phyloP scores from a whole-genome alignment of 108 stramenopile species.

The Discostella stelligeroides region DNA sequence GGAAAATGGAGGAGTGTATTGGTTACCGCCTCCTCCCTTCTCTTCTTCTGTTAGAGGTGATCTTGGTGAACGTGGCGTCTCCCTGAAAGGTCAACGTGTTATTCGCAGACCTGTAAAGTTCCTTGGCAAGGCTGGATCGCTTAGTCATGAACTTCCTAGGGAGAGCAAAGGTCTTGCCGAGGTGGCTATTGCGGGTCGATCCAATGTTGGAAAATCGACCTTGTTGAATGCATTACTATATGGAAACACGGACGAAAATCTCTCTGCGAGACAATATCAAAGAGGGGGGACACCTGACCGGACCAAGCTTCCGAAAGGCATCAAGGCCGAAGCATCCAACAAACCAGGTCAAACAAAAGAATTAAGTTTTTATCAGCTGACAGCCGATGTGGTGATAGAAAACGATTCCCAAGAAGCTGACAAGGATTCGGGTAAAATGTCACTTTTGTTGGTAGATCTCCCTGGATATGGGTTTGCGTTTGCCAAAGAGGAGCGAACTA shows the following conservation, averaged over 20 bases:
- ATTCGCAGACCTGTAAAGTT: slow-evolving; percentile 58
- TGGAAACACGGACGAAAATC: slow-evolving; percentile 47
- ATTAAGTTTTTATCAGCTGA: slow-evolving; percentile 79
- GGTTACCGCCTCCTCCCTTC: slow-evolving; percentile 58
- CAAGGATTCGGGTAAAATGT: slow-evolving; percentile 34
- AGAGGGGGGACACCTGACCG: slow-evolving; percentile 41
- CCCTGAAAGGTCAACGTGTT: slow-evolving; percentile 15
- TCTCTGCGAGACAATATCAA: slow-evolving; percentile 26
- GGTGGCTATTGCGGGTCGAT: slow-evolving; percentile 76
- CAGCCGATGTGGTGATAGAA: slow-evolving; percentile 39
- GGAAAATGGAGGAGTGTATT: slow-evolving; percentile 17
- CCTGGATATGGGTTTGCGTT: slow-evolving; percentile 90
- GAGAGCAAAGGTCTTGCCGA: slow-evolving; percentile 47
- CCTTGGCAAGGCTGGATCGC: slow-evolving; percentile 51
- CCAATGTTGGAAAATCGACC: slow-evolving; percentile 83
- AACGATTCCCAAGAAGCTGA: slow-evolving; percentile 6
- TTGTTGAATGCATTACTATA: slow-evolving; percentile 79
- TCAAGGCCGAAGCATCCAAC: slow-evolving; percentile 66
- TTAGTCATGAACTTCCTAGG: slow-evolving; percentile 51
- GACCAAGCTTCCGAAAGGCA: slow-evolving; percentile 69
- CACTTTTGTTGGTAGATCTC: slow-evolving; percentile 71
- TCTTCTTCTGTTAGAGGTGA: slow-evolving; percentile 25
- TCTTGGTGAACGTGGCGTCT: not conserved
- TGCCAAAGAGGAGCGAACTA: slow-evolving; percentile 56
- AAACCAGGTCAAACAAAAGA: slow-evolving; percentile 78